Evolutionary conservation across 2,329 filamentous ascomycete species (phyloP).

Genomic region (Neonectria coccinea): DNA sequence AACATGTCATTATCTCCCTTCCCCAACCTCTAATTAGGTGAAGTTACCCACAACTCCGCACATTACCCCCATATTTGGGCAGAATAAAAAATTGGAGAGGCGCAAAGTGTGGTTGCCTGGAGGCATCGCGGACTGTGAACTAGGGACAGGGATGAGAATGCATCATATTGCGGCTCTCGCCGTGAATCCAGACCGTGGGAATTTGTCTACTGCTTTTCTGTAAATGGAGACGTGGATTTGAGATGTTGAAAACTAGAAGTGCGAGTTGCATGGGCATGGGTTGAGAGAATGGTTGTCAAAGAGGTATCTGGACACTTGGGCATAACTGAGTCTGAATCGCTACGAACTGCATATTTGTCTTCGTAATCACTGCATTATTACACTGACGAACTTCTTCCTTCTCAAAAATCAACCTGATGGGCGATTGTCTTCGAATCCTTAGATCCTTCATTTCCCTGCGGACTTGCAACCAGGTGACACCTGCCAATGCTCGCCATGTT

Average conservation of each 20-base stretch:
- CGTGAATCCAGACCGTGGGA: conserved; percentile 6
- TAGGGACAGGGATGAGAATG: conserved; percentile 15
- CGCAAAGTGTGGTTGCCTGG: conserved; percentile 31
- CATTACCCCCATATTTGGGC: conserved; percentile 22
- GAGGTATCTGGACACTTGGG: neutral
- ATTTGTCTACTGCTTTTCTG: neutral
- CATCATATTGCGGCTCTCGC: conserved; percentile 32
- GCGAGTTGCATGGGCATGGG: too few relatives aligned
- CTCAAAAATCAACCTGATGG: conserved; percentile 16
- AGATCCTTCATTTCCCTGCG: neutral
- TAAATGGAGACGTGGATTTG: neutral
- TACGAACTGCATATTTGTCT: neutral
- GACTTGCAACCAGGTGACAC: neutral
- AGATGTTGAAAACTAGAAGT: neutral
- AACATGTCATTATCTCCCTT: neutral
- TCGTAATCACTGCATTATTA: neutral
- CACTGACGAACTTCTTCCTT: neutral
- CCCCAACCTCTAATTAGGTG: conserved; percentile 11
- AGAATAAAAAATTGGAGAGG: conserved; percentile 27
- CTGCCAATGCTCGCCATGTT: conserved; percentile 4
- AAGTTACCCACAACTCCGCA: conserved; percentile 16
- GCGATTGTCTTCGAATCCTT: neutral
- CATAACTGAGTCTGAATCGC: neutral
- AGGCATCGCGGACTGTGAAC: neutral
- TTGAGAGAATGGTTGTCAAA: neutral